A percentile compares a stretch with the other conserved stretches of the same genome.
Conservation (phyloP, 2,329 filamentous ascomycete genomes). For the Alternaria viburni region DNA sequence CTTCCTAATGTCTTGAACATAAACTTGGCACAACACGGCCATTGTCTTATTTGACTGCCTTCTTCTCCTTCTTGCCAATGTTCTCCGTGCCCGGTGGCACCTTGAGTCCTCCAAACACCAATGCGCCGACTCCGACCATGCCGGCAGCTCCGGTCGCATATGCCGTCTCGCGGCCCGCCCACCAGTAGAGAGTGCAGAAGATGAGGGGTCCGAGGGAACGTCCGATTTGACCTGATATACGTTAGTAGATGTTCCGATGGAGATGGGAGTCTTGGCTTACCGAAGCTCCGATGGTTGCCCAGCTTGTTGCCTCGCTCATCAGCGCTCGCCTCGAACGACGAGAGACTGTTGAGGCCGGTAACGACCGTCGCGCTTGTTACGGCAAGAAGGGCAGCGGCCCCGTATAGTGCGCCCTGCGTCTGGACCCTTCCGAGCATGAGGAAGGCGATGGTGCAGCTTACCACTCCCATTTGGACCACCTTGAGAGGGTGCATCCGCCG, state of each 20-base stretch:
- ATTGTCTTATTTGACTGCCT: conserved; percentile 5
- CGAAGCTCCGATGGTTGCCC: conserved; percentile 76
- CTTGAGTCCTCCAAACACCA: conserved; percentile 76
- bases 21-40: background rate
- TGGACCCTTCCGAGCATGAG: conserved; percentile 74
- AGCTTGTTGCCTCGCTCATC: conserved; percentile 85
- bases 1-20: background rate
- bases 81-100: conserved; percentile 59
- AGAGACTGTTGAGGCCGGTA: conserved; percentile 88
- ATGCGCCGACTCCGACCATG: conserved; percentile 73
- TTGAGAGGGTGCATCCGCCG: conserved; percentile 81
- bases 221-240: conserved; percentile 76
- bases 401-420: conserved; percentile 74
- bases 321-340: conserved; percentile 84
- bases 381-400: conserved; percentile 81
- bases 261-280: conserved; percentile 34
- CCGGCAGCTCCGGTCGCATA: conserved; percentile 82
- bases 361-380: conserved; percentile 94
- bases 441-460: conserved; percentile 80
- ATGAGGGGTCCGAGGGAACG: conserved; percentile 84
- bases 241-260: conserved; percentile 16
- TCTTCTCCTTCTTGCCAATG: conserved; percentile 32
- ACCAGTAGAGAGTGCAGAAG: conserved; percentile 98
- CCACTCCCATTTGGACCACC: conserved; percentile 79
- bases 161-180: conserved; percentile 87